Base-by-base conservation (phyloP, 768 basidiomycete genomes). In the Phylloporus sp. region DNA sequence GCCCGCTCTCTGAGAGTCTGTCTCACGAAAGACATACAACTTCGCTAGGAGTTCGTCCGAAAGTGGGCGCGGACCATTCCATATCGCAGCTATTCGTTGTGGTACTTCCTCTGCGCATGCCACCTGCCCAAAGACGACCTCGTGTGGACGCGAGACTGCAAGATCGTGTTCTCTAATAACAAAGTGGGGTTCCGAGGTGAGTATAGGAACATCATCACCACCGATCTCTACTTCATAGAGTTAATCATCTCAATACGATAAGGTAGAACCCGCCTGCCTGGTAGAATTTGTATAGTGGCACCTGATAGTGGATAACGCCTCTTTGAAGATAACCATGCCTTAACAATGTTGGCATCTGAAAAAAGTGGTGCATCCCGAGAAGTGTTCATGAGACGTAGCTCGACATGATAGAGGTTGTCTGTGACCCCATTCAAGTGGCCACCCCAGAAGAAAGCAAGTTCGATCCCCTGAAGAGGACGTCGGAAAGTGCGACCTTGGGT, bases 21-120 rank as follows among this genome's bases (percentile, higher is more conserved):
- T 64, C 49, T 73, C 72, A 45, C 59, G 65, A 20, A 79, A 66
- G 49, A 82, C 59, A 42, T 72, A 67, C 1, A 82, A 34, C 22
- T 73, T 72, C 4, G 73, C 72, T 7, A 79, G 67, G 11, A 76
- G 50, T 15, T 73, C 55, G 52, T 74, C 64, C n/a, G 77, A 76
- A 15, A 82, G 70, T 24, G 58, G 52, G n/a, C 68, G 64, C 16
- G 71, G 59, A 6, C 68, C 71, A 20, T 73, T 59, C 16, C 73
- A 39, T 5, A 75, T 53, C 5, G 56, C 61, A 7, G 65, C 52
- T 2, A 69, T 63, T 11, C 69, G 59, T 7, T 49, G 55, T 2
- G 56, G 47, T 0, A 70, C 77, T 27, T 77, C 76, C 26, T 65
- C 69, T 6, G 42, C 47, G 10, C 75, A 72, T 4, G 64, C 44